Conservation (phyloP, 1,284 basidiomycete genomes). For the Sanghuangporus weigelae region DNA sequence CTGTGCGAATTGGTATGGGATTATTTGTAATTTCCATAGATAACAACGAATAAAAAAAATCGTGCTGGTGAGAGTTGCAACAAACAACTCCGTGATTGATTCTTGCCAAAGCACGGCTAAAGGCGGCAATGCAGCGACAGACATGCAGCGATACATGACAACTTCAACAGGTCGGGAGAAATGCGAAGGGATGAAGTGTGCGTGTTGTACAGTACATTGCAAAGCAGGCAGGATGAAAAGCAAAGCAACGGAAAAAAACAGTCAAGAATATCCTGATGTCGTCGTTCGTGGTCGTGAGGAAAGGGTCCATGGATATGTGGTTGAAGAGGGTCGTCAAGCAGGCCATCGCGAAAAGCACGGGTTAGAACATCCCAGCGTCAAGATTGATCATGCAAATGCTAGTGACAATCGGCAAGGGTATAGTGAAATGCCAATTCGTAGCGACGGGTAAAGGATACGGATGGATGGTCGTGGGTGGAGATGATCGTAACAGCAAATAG, state of each 20-base stretch:
- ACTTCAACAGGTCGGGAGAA: no score
- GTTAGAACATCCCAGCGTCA: slow-evolving; percentile 13
- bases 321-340: neutral
- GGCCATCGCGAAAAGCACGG: neutral
- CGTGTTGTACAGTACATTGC: neutral
- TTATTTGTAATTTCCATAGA: no score
- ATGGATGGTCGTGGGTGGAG: neutral
- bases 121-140: no score
- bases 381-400: slow-evolving; percentile 11
- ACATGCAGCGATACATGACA: no score
- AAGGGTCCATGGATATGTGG: neutral
- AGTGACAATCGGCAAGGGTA: slow-evolving; percentile 14
- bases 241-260: neutral
- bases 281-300: neutral
- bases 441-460: neutral
- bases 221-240: neutral
- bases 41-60: no score
- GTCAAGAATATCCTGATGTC: neutral
- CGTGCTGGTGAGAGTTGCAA: no score
- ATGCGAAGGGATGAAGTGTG: neutral
- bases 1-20: no score
- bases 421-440: neutral
- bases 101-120: no score
- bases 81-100: no score
- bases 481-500: slow-evolving; percentile 11